phyloP scores from a whole-genome alignment of 148 eudicot species.

The Hydrangea macrophylla region DNA sequence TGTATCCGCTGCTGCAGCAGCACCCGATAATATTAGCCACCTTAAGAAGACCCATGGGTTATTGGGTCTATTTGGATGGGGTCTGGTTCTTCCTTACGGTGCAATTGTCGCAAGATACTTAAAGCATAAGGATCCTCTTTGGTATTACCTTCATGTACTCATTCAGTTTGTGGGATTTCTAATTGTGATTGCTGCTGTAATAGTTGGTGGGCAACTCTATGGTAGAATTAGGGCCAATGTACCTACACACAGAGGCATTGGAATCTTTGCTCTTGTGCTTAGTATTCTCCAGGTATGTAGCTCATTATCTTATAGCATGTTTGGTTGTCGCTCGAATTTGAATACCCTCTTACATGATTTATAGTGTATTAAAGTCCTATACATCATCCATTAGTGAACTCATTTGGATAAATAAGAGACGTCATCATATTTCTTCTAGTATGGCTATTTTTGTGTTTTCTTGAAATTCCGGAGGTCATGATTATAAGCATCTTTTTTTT shows the following conservation, averaged over 20 bases:
- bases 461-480: too few relatives aligned
- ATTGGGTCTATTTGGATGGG: slow-evolving; percentile 80
- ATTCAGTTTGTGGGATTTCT: slow-evolving; percentile 80
- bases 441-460: too few relatives aligned
- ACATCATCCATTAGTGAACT: too few relatives aligned
- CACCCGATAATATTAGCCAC: slow-evolving; percentile 22
- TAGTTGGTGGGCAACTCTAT: slow-evolving; percentile 72
- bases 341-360: too few relatives aligned
- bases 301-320: too few relatives aligned
- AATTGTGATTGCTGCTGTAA: slow-evolving; percentile 57
- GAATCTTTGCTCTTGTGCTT: slow-evolving; percentile 65
- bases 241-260: slow-evolving; percentile 83
- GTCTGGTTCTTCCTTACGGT: slow-evolving; percentile 79
- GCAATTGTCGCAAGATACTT: slow-evolving; percentile 79
- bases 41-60: slow-evolving; percentile 73
- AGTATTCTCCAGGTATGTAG: slow-evolving; percentile 73
- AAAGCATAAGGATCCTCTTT: slow-evolving; percentile 63
- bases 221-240: slow-evolving; percentile 44
- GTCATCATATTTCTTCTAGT: too few relatives aligned
- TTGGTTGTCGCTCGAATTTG: too few relatives aligned
- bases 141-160: slow-evolving; percentile 78
- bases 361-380: too few relatives aligned
- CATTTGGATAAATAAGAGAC: too few relatives aligned
- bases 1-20: slow-evolving; percentile 13
- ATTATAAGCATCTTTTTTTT: too few relatives aligned